Evolutionary conservation across 2,329 filamentous ascomycete species (phyloP), one percentile per base, ranked within the genome.

Genomic region (Xylaria sp.): DNA sequence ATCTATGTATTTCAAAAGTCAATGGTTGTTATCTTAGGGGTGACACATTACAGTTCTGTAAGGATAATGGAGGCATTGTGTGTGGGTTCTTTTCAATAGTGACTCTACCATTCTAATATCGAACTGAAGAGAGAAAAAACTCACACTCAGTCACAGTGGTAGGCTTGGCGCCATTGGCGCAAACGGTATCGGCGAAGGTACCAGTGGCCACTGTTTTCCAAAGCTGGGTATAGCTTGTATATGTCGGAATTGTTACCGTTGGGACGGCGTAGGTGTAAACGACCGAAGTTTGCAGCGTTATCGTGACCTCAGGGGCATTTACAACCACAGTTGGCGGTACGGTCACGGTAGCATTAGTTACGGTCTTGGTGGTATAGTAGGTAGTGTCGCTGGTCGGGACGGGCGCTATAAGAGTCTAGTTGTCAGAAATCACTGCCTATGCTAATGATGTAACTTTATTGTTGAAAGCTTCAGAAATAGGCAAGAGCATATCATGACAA

Each of bases 81-180:
- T 20, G 7, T 34, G 1, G 34, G 25, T 3, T 20, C 13, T 20
- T 20, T 4, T 9, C 15, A 30, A 59, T 34, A 15, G 4, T 6
- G 6, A 20, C 7, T 43, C 4, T 23, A 43, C n/a, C 34, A 20
- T 8, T 12, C 46, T 25, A 13, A 48, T 48, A 25, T 8, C 23
- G 23, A 7, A 50, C 46, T 28, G 6, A 6, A 34, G 18, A 32
- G 28, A n/a, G 10, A 32, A n/a, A 32, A 30, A 20, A 65, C 65
- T 36, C 46, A 64, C 57, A 70, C 7, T 62, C n/a, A 1, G 67
- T 68, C 18, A 68, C 61, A 2, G 58, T 70, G 12, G 56, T 36
- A n/a, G 65, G 65, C 13, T 70, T 60, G 30, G 34, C 65, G 30
- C 52, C 60, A 36, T 56, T 57, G 4, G 60, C 45, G 28, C 67